Evolutionary conservation across 257 asterid species (phyloP), one percentile per base, ranked within the genome.

Genomic region (Nicotiana attenuata): DNA sequence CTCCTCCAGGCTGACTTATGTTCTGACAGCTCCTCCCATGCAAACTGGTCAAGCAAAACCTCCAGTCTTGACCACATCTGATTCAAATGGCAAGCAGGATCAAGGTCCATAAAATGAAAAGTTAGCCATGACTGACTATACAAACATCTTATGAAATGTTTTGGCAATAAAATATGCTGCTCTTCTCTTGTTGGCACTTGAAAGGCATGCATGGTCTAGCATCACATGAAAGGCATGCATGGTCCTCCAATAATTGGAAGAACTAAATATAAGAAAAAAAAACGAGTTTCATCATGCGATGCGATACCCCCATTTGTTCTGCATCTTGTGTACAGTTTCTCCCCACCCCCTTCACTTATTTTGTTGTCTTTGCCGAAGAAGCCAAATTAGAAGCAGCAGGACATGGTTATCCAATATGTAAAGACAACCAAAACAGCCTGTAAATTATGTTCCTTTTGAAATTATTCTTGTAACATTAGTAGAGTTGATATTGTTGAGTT

Each of bases 11-110:
- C 91, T 92, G 81, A 86, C 97, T 47, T 91, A 96, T 78, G 97
- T 98, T 22, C 91, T 96, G 73, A 84, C 98, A 4, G 97, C 94
- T n/a, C 97, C 97, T 20, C 92, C 93, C 13, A 84, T 90, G 1
- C 97, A 91, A 45, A 81, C 89, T 69, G 82, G 90, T 85, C 93
- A 85, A 85, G 61, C 84, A 5, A 89, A 81, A 81, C 87, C 85
- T 84, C 92, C 88, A 68, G 77, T 87, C n/a, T 26, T 84, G 22
- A 82, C 64, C 55, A 13, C 88, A 82, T 80, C 89, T 52, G 89
- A 86, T 85, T 91, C 92, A 41, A 90, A 88, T 82, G 92, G 94
- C 53, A 85, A 66, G 83, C 91, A 81, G 55, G 87, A 81, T 85
- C 81, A 66, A 33, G 52, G 45, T 76, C 69, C 81, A 52, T 80